Conservation (phyloP, 1,284 basidiomycete genomes). For the Cutaneotrichosporon sp. region DNA sequence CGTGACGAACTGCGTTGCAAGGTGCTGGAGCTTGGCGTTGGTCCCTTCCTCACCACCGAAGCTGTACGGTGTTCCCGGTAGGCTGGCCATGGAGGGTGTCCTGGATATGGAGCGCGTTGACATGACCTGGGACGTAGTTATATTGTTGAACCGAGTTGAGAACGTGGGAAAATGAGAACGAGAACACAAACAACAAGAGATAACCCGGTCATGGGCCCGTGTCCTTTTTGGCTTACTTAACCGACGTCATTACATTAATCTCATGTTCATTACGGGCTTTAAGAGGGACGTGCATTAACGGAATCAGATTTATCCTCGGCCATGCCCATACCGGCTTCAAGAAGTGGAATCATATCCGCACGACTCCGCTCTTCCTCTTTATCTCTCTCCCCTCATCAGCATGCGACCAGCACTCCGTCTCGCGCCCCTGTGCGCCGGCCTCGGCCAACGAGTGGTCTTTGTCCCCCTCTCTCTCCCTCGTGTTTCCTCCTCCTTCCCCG, state of each 20-base stretch:
- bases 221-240: too few relatives aligned
- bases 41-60: background rate
- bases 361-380: background rate
- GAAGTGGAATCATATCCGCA: background rate
- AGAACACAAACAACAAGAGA: background rate
- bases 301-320: background rate
- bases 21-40: slow-evolving; percentile 1
- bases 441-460: background rate
- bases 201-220: background rate
- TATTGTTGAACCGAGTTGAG: background rate
- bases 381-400: background rate
- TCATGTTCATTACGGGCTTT: background rate
- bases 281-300: background rate
- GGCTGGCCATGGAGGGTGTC: background rate
- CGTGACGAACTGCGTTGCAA: background rate
- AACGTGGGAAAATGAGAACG: background rate
- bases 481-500: background rate
- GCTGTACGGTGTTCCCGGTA: background rate
- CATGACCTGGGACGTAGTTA: background rate
- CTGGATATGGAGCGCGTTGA: background rate
- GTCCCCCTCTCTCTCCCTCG: background rate
- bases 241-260: background rate
- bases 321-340: background rate
- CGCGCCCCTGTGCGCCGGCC: slow-evolving; percentile 6
- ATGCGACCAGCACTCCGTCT: slow-evolving; percentile 5